Evolutionary conservation across 1,284 basidiomycete species (phyloP), one percentile per base, ranked within the genome.

Genomic region (Cryptococcus sp.): DNA sequence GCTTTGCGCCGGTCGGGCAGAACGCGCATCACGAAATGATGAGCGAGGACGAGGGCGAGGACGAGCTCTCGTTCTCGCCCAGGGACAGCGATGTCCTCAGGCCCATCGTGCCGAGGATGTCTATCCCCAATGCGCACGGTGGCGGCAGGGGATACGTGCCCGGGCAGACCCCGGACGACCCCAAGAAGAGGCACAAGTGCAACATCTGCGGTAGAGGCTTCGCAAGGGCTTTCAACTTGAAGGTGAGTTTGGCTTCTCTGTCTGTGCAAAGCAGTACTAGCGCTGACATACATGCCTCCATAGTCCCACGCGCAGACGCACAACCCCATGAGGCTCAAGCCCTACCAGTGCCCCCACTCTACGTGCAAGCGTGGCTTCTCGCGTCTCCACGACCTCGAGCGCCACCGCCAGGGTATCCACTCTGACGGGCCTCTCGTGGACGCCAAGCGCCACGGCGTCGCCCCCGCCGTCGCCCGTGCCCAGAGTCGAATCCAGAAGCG

Each of bases 121-220:
- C 69, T 15, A 53, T 76, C 47, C 58, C 73, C 59, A 77, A 77
- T 56, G 63, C 70, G 18, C 66, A 75, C 53, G 76, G 75, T 20
- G 76, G 76, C 39, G 76, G 76, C 46, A 68, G 76, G 38, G 76
- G 76, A 4, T 78, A 78, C 58, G 65, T 77, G 20, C 76, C 76
- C 16, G 76, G 76, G 59, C 69, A 76, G 62, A 78, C 76, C 13
- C 76, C 75, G 9, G 73, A 77, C 50, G 77, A 79, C 57, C 77
- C 77, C 21, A 77, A 76, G 69, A 79, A 78, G 67, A 67, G 69
- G 46, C 77, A 79, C 67, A 76, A 76, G 67, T 79, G 77, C 62
- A 51, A 59, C 18, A 63, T 77, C 59, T 79, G 77, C 54, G 74
- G 74, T 47, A 71, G 77, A 48, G 76, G 70, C 42, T 79, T 79